Conservation (phyloP, 1,284 basidiomycete genomes). For the Sporisorium graminicola region DNA sequence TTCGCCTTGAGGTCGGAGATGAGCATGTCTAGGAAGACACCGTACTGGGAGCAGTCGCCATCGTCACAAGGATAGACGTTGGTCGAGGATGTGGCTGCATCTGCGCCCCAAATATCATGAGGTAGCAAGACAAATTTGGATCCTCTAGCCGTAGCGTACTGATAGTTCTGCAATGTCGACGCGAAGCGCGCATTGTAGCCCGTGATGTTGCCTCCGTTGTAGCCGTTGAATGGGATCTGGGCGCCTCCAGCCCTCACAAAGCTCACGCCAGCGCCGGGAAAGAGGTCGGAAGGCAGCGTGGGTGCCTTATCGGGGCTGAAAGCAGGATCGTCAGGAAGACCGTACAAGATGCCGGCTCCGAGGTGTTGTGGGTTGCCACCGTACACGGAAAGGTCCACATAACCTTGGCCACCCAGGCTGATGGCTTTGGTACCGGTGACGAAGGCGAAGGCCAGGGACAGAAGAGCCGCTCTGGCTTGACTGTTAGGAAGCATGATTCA, state of each 20-base stretch:
- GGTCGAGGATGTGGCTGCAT: neutral
- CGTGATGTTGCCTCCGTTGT: neutral
- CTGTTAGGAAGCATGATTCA: no score
- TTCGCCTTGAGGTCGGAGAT: constrained; percentile 19
- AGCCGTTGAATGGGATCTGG: neutral
- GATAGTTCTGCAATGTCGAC: constrained; percentile 6
- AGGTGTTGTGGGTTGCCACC: neutral
- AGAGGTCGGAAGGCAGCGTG: neutral
- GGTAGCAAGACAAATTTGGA: constrained; percentile 6
- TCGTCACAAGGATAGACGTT: constrained; percentile 15
- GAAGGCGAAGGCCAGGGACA: neutral
- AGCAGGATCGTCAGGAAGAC: constrained; percentile 1
- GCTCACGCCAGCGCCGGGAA: neutral
- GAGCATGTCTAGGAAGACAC: constrained; percentile 9
- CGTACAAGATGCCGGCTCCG: constrained; percentile 8
- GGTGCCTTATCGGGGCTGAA: constrained; percentile 4
- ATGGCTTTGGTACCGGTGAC: neutral
- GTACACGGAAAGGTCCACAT: constrained; percentile 4
- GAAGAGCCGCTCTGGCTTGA: neutral
- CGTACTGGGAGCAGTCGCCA: constrained; percentile 7
- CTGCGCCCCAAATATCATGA: constrained; percentile 17
- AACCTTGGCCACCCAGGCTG: constrained; percentile 5
- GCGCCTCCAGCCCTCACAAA: neutral
- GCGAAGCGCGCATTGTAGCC: constrained; percentile 2
- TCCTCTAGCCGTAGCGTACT: constrained; percentile 3